A percentile compares a stretch with the other conserved stretches of the same genome.
Evolutionary conservation across 106 monocot species (phyloP).

Genomic region (Acorus calamus): DNA sequence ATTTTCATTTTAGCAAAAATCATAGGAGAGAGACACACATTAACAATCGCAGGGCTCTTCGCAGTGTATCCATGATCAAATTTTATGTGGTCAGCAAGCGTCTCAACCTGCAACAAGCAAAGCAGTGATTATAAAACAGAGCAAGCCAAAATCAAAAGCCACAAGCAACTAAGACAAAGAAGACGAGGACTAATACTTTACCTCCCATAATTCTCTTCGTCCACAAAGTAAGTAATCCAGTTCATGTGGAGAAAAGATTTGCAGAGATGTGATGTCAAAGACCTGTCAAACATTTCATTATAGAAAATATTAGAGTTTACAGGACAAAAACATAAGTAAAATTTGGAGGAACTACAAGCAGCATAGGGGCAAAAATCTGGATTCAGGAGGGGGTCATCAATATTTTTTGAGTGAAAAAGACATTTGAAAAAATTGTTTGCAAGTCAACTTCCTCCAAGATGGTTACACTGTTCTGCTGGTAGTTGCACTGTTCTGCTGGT

Average conservation of each 20-base stretch:
- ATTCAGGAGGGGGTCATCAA: too few species aligned
- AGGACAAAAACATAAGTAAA: too few species aligned
- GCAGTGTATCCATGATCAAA: constrained; percentile 97
- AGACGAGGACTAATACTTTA: constrained; percentile 11
- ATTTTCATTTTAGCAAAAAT: neutral
- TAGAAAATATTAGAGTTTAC: too few species aligned
- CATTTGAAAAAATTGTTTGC: too few species aligned
- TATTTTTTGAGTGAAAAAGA: too few species aligned
- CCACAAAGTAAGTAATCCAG: constrained; percentile 92
- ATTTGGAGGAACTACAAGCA: too few species aligned
- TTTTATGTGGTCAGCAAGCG: constrained; percentile 83
- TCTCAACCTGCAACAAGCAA: constrained; percentile 47
- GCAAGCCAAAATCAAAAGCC: neutral
- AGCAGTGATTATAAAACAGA: neutral
- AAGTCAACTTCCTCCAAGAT: too few species aligned
- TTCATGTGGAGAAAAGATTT: constrained; percentile 91
- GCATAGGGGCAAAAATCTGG: too few species aligned
- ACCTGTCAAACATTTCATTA: constrained; percentile 36
- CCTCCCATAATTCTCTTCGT: constrained; percentile 91
- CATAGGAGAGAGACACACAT: constrained; percentile 35
- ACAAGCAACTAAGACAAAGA: neutral
- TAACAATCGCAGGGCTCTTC: constrained; percentile 71
- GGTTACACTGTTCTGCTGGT: too few species aligned
- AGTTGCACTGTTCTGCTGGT: too few species aligned
- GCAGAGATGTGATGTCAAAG: constrained; percentile 70